Percentiles rank a stretch among this genome's conserved stretches.
phyloP scores from a whole-genome alignment of 805 yeast species.

The Sporopachydermia quercuum region DNA sequence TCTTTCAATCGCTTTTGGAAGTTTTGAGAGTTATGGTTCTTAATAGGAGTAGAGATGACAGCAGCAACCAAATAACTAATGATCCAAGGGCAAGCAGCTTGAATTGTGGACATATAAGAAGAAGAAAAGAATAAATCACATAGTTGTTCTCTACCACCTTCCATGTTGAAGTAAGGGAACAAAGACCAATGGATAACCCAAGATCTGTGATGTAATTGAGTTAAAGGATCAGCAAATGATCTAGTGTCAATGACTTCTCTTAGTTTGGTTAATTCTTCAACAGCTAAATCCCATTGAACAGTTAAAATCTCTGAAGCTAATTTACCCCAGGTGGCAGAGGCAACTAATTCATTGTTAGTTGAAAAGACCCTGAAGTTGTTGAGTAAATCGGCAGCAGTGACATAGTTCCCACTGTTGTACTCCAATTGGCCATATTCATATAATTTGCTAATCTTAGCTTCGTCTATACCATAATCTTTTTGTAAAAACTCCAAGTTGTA shows the following conservation, averaged over 20 bases:
- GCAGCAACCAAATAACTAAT: slow-evolving; percentile 50
- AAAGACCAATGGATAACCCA: slow-evolving; percentile 61
- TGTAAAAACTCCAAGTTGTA: slow-evolving; percentile 33
- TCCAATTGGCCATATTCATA: slow-evolving; percentile 48
- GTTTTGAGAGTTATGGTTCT: slow-evolving; percentile 16
- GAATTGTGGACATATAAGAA: slow-evolving; percentile 49
- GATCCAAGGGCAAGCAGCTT: slow-evolving; percentile 61
- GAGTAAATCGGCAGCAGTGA: slow-evolving; percentile 40
- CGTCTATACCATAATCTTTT: slow-evolving; percentile 29
- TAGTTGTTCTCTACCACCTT: slow-evolving; percentile 36
- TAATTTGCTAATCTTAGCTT: slow-evolving; percentile 29
- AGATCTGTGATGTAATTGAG: slow-evolving; percentile 46
- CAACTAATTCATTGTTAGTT: slow-evolving; percentile 31
- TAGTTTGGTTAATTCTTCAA: slow-evolving; percentile 36
- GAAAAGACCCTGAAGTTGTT: slow-evolving; percentile 43
- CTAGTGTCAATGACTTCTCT: slow-evolving; percentile 46
- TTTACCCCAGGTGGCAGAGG: slow-evolving; percentile 55
- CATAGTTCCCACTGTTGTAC: slow-evolving; percentile 49
- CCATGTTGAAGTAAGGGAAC: slow-evolving; percentile 43
- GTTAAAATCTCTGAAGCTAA: slow-evolving; percentile 45
- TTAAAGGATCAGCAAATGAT: slow-evolving; percentile 35
- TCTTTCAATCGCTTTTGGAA: slow-evolving; percentile 44
- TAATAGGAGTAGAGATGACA: slow-evolving; percentile 27
- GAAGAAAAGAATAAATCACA: slow-evolving; percentile 44
- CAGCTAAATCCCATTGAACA: slow-evolving; percentile 35